Percentiles rank a stretch among this genome's conserved stretches.
These are phyloP conservation scores for Phialemonium atrogriseum DNA, from an alignment of 2,329 filamentous ascomycete genomes.

Conservation along the genomic window DNA sequence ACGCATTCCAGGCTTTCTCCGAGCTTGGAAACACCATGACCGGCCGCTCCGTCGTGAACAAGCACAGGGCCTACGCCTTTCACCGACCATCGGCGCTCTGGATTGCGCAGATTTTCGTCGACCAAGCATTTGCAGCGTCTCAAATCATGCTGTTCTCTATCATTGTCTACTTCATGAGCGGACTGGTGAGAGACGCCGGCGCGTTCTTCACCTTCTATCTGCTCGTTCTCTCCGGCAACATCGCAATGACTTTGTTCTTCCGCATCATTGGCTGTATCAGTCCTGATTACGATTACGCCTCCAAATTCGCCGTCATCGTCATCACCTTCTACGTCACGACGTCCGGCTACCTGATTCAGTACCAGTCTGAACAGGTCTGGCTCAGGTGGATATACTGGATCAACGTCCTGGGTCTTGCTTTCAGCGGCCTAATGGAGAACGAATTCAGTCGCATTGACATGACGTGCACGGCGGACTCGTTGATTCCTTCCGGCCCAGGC, in stretches of 20 bases:
- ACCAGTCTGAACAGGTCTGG: slow-evolving; percentile 66
- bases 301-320: slow-evolving; percentile 70
- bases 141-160: slow-evolving; percentile 66
- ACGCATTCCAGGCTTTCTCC: slow-evolving; percentile 78
- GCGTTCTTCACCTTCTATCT: slow-evolving; percentile 74
- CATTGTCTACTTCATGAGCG: slow-evolving; percentile 74
- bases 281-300: slow-evolving; percentile 77
- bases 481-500: slow-evolving; percentile 62
- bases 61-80: slow-evolving; percentile 77
- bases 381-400: slow-evolving; percentile 78
- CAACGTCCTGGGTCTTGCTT: slow-evolving; percentile 66
- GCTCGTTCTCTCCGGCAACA: slow-evolving; percentile 59
- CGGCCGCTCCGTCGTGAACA: slow-evolving; percentile 70
- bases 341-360: slow-evolving; percentile 77
- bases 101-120: slow-evolving; percentile 75
- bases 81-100: slow-evolving; percentile 75
- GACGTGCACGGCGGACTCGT: slow-evolving; percentile 56
- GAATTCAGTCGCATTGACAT: slow-evolving; percentile 67
- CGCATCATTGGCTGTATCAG: slow-evolving; percentile 66
- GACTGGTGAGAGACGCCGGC: slow-evolving; percentile 58
- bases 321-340: slow-evolving; percentile 79
- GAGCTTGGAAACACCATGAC: slow-evolving; percentile 70
- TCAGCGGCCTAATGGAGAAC: slow-evolving; percentile 76
- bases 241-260: slow-evolving; percentile 72
- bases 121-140: slow-evolving; percentile 61